phyloP scores from a whole-genome alignment of 805 yeast species.

The Pichia insulana region DNA sequence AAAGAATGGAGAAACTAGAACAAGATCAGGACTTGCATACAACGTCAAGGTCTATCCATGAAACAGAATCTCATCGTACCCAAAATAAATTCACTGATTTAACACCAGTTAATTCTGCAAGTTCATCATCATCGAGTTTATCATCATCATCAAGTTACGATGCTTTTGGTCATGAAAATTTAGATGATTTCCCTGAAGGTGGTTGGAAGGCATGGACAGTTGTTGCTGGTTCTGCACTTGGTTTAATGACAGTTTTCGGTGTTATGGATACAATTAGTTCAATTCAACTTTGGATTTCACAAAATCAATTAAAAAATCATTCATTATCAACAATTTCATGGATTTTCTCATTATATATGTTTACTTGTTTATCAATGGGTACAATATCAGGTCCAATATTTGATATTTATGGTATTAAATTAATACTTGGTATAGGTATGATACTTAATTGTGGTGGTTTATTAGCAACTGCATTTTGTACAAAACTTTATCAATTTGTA shows the following conservation, averaged over 20 bases:
- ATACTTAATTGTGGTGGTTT: constrained; percentile 23
- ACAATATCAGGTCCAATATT: constrained; percentile 40
- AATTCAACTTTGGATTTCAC: constrained; percentile 51
- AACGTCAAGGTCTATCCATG: too few species aligned
- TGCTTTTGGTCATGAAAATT: constrained; percentile 21
- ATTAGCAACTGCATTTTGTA: constrained; percentile 35
- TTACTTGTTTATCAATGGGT: constrained; percentile 39
- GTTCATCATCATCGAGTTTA: too few species aligned
- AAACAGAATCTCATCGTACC: too few species aligned
- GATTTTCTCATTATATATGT: constrained; percentile 55
- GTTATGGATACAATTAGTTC: constrained; percentile 53
- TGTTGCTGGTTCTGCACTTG: constrained; percentile 49
- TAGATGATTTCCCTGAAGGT: constrained; percentile 45
- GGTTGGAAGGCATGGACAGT: constrained; percentile 50
- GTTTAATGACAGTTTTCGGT: constrained; percentile 49
- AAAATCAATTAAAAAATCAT: constrained; percentile 42
- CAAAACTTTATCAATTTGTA: constrained; percentile 51
- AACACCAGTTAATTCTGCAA: too few species aligned
- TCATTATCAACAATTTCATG: constrained; percentile 48
- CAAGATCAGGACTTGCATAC: too few species aligned
- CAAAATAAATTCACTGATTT: too few species aligned
- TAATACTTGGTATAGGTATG: constrained; percentile 43
- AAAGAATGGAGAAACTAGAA: too few species aligned
- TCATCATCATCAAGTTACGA: constrained; percentile 10
- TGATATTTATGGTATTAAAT: constrained; percentile 50